Conservation (phyloP, 176 grass and related monocot species). For the Eleusine indica region DNA sequence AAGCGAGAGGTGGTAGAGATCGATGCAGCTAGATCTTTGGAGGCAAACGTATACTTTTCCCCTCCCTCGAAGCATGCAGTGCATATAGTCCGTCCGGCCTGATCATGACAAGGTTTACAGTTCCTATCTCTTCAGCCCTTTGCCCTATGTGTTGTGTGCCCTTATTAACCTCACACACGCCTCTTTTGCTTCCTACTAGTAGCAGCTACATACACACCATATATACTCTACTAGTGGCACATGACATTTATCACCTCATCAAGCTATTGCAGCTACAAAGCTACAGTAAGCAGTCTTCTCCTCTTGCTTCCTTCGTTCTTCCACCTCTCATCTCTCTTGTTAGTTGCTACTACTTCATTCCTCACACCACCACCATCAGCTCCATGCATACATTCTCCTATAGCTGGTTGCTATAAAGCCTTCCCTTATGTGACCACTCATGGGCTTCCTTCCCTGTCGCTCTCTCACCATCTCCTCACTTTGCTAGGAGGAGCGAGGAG, state of each 20-base stretch:
- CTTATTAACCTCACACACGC: not conserved
- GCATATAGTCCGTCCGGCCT: not conserved
- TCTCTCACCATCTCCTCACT: not conserved
- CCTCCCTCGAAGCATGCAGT: constrained; percentile 14
- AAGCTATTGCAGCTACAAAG: not conserved
- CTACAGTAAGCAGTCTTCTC: not conserved
- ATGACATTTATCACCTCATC: not conserved
- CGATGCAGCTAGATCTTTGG: not conserved
- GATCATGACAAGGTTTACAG: constrained; percentile 32
- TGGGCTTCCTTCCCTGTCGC: constrained; percentile 31
- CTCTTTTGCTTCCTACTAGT: too few relatives aligned
- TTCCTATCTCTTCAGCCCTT: constrained; percentile 17
- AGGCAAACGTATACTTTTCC: constrained; percentile 30
- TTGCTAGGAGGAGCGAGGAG: not conserved
- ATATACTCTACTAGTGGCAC: not conserved
- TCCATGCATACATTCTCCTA: not conserved
- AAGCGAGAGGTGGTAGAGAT: not conserved
- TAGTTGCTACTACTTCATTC: too few relatives aligned
- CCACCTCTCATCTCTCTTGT: not conserved
- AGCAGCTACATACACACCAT: too few relatives aligned
- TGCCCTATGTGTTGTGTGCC: too few relatives aligned
- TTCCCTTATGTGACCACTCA: constrained; percentile 60
- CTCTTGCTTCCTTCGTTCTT: not conserved
- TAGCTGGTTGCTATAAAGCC: constrained; percentile 45
- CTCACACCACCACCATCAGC: not conserved